Conservation (phyloP, 1,284 basidiomycete species). For the Phlebopus sp. region DNA sequence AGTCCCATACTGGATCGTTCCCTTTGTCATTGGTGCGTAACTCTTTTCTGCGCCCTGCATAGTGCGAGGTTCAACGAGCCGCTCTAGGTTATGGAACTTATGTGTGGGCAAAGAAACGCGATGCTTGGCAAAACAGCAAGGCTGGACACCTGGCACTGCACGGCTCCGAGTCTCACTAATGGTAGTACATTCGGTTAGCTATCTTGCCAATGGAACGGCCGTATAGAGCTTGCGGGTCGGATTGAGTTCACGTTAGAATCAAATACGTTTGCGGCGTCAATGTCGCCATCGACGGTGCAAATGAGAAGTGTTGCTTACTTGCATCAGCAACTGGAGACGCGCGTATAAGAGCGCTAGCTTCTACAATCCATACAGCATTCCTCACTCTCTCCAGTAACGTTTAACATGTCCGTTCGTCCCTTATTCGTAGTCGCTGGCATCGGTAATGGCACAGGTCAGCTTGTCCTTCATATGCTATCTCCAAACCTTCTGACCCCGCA, state of each 20-base stretch:
- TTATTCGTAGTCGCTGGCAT: constrained; percentile 55
- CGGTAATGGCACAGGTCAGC: constrained; percentile 42
- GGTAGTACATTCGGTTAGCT: constrained; percentile 12
- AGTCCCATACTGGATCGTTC: constrained; percentile 77
- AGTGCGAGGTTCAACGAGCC: not conserved
- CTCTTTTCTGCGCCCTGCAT: not conserved
- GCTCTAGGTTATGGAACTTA: constrained; percentile 76
- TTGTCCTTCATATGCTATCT: not conserved
- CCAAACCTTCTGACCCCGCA: not conserved
- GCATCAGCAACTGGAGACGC: no score
- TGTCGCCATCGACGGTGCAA: not conserved
- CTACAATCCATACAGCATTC: not conserved
- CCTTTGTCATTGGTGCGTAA: constrained; percentile 73
- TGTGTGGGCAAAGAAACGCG: constrained; percentile 76
- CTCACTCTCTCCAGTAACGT: constrained; percentile 3
- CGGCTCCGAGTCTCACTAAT: constrained; percentile 22
- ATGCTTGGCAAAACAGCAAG: constrained; percentile 77
- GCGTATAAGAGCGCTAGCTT: not conserved
- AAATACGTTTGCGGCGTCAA: no score
- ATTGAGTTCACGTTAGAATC: no score
- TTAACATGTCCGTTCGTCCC: constrained; percentile 40
- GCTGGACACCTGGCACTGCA: constrained; percentile 66
- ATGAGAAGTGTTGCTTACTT: no score
- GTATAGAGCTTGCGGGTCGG: constrained; percentile 18
- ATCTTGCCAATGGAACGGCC: constrained; percentile 9